phyloP scores from a whole-genome alignment of 371 early-diverging fungal species.

The Circinella minor region DNA sequence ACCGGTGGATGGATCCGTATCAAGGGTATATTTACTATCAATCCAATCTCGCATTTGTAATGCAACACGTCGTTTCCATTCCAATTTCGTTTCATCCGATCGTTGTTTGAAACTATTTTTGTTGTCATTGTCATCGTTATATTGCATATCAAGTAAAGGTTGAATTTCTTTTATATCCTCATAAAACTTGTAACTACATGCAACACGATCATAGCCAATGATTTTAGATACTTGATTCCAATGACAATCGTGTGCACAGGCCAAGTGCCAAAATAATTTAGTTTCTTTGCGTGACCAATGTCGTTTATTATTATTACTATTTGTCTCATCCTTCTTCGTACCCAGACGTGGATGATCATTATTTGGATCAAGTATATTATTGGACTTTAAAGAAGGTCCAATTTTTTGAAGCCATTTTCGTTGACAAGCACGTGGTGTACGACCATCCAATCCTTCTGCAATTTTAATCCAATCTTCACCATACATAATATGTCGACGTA shows the following conservation, averaged over 20 bases:
- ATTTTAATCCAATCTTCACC: conserved; percentile 48
- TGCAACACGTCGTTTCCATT: conserved; percentile 33
- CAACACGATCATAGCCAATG: conserved; percentile 27
- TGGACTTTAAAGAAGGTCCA: conserved; percentile 26
- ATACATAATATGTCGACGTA: conserved; percentile 40
- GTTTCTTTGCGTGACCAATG: conserved; percentile 34
- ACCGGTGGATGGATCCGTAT: background rate
- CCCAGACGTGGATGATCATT: no score
- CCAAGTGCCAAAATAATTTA: conserved; percentile 36
- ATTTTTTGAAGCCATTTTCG: conserved; percentile 30
- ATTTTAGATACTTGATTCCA: conserved; percentile 24
- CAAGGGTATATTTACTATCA: conserved; percentile 9
- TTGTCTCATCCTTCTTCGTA: background rate
- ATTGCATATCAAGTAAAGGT: conserved; percentile 19
- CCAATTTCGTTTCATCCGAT: conserved; percentile 20
- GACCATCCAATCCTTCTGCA: conserved; percentile 43
- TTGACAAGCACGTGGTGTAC: conserved; percentile 30
- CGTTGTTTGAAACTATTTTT: background rate
- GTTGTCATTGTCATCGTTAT: no score
- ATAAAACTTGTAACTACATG: conserved; percentile 30
- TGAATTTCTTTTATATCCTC: conserved; percentile 20
- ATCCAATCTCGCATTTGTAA: conserved; percentile 23
- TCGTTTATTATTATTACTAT: background rate
- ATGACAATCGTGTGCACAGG: conserved; percentile 17
- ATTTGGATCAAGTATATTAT: no score